A percentile compares a stretch with the other conserved stretches of the same genome.
Conservation (phyloP, 2,329 filamentous ascomycete species). For the Colletotrichum karsti region DNA sequence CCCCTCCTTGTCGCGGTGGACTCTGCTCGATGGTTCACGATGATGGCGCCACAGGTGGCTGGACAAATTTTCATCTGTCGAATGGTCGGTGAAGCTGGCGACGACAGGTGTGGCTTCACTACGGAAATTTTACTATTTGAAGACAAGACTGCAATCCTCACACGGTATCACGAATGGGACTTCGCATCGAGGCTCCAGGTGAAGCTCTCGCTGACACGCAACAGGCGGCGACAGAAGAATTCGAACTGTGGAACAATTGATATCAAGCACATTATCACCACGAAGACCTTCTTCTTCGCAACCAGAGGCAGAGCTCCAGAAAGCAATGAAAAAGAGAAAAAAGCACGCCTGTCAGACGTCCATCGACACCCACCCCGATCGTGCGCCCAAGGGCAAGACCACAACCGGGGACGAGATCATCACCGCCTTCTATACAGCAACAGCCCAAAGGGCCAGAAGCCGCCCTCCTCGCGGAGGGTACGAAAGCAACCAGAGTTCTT, state of each 20-base stretch:
- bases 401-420: conserved; percentile 88
- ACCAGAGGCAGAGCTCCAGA: conserved; percentile 52
- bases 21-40: conserved; percentile 2
- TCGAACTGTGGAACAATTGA: too few species aligned
- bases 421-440: conserved; percentile 82
- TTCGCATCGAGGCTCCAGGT: too few species aligned
- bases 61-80: background rate
- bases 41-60: conserved; percentile 25
- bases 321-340: conserved; percentile 65
- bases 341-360: conserved; percentile 84
- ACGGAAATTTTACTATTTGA: background rate
- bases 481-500: conserved; percentile 72
- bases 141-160: too few species aligned
- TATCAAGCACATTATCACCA: too few species aligned
- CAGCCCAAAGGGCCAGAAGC: conserved; percentile 35
- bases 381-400: conserved; percentile 81
- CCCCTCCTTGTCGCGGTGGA: background rate
- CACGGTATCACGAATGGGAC: too few species aligned
- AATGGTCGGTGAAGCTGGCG: background rate
- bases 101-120: background rate
- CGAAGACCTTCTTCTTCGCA: conserved; percentile 57
- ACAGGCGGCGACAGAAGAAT: too few species aligned
- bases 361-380: conserved; percentile 83
- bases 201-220: too few species aligned
- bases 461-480: conserved; percentile 70